Evolutionary conservation across 106 monocot genomes (phyloP), one percentile per base, ranked within the genome.

Genomic region (Apostasia ramifera): DNA sequence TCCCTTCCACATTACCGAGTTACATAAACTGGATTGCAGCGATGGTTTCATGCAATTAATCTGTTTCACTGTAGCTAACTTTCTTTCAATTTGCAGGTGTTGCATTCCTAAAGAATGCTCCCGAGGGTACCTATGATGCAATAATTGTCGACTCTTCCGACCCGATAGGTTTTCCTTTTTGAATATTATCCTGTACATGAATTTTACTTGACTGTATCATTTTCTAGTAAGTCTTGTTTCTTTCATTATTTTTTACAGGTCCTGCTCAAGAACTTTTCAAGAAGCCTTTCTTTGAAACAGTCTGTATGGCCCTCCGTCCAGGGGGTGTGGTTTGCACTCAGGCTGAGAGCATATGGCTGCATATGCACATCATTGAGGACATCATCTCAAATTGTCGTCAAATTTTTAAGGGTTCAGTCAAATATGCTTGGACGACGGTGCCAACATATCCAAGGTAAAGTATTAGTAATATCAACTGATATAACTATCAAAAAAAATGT

Each of bases 321-420:
- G 91, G 94, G 5, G 94, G 94, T 1, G 94, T 95, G 10, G 80
- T 94, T 3, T 94, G 91, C 81, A 91, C 94, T 1, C 94, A 94
- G 26, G 94, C 94, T 48, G 94, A 94, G 81, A 94, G 94, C 81
- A 95, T 95, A 68, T 95, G 94, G 94, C 72, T 95, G 12, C 91
- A 95, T 67, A 91, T 95, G 94, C 91, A 95, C 62, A 91, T 91
- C 53, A 95, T 95, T 8, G 94, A 91, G 56, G 88, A 86, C 61
- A 91, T 91, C 44, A 79, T 95, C 13, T 46, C 77, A 6, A 72
- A 57, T 38, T 91, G 94, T 61, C 91, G 94, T 59, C 85, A 95
- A 67, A 66, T 86, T 52, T 95, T 95, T 50, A 95, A 95, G 70
- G 94, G 94, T 37, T 88, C 91, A 38, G 88, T 95, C 11, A 95